Conservation (phyloP, 768 basidiomycete genomes). For the Exidia glandulosa region DNA sequence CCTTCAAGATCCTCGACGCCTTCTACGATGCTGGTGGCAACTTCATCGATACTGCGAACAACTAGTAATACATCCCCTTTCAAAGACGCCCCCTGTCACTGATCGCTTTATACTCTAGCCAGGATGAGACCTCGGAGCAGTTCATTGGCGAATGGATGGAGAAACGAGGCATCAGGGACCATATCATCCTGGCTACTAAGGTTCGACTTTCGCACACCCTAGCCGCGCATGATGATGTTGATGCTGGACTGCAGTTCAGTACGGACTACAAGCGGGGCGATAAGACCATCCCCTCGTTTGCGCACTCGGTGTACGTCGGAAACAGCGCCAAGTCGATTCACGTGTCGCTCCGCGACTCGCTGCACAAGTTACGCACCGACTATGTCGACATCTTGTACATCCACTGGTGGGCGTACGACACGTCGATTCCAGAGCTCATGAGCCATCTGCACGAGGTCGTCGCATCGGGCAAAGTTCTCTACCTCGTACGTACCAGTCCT, state of each 20-base stretch:
- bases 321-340: conserved; percentile 20
- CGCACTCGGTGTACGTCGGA: conserved; percentile 17
- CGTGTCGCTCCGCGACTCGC: conserved; percentile 12
- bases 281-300: background rate
- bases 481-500: too few relatives aligned
- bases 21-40: conserved; percentile 31
- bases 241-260: background rate
- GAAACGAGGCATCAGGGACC: conserved; percentile 29
- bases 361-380: conserved; percentile 16
- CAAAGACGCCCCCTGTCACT: background rate
- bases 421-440: conserved; percentile 30
- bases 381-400: conserved; percentile 22
- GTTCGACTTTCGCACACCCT: conserved; percentile 3
- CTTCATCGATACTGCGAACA: conserved; percentile 32
- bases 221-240: background rate
- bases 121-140: conserved; percentile 30
- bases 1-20: conserved; percentile 31
- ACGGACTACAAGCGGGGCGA: background rate
- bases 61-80: conserved; percentile 17
- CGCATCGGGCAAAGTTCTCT: conserved; percentile 30
- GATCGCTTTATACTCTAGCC: conserved; percentile 10
- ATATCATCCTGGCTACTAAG: conserved; percentile 36
- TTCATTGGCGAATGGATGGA: conserved; percentile 41
- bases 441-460: conserved; percentile 31
- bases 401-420: conserved; percentile 26